Percentiles rank a stretch among this genome's conserved stretches.
These are phyloP conservation scores for Silene noctiflora DNA, from an alignment of 179 eudicot genomes.

Conservation along the genomic window DNA sequence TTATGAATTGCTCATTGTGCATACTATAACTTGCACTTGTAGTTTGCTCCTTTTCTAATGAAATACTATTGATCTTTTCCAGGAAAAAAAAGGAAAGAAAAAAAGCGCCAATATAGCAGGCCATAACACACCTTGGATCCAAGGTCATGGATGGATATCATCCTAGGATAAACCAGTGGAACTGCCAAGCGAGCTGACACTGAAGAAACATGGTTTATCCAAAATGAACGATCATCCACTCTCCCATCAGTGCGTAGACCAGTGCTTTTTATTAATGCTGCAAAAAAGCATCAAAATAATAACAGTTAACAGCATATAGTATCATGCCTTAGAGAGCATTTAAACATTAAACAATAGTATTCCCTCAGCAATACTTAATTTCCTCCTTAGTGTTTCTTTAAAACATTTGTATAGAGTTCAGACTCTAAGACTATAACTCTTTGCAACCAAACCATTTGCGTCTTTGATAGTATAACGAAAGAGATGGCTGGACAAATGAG, in stretches of 20 bases:
- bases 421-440: not conserved
- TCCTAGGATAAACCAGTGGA: conserved; percentile 93
- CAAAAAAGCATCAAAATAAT: conserved; percentile 11
- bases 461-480: not conserved
- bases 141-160: conserved; percentile 84
- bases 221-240: conserved; percentile 68
- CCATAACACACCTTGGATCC: conserved; percentile 50
- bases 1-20: no score
- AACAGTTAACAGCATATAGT: not conserved
- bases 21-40: no score
- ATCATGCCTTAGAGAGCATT: not conserved
- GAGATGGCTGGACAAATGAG: not conserved
- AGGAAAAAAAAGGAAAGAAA: not conserved
- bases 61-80: not conserved
- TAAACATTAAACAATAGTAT: not conserved
- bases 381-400: not conserved
- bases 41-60: no score
- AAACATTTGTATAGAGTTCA: not conserved
- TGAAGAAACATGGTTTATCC: conserved; percentile 71
- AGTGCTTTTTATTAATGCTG: conserved; percentile 70
- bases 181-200: conserved; percentile 68
- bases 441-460: conserved; percentile 1
- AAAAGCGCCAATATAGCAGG: conserved; percentile 9
- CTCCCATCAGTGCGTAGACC: conserved; percentile 74
- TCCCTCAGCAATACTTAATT: not conserved